Evolutionary conservation across 768 basidiomycete genomes (phyloP), one percentile per base, ranked within the genome.

Genomic region (Favolaschia claudopus): DNA sequence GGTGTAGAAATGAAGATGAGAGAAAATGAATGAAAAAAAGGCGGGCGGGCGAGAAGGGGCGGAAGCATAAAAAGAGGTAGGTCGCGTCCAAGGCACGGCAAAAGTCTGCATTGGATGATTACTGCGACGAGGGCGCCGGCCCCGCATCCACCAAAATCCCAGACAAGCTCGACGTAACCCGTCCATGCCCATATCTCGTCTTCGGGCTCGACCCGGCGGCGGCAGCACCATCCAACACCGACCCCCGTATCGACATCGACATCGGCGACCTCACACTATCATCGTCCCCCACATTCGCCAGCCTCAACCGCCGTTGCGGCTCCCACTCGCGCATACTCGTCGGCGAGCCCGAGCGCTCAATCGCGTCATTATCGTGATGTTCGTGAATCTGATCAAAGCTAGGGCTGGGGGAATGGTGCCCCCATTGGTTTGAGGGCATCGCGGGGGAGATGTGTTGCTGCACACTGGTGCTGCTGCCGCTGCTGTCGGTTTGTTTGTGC

Each of bases 311-410:
- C 14, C 66, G 64, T n/a, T 70, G 71, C 28, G 67, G 73, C 53
- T 63, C 58, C 36, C 53, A 55, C 50, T 81, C 76, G 53, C 75
- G 75, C 53, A 78, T 58, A 59, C 76, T 78, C 55, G 74, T 73
- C n/a, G 80, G 80, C 56, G 77, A 81, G 7, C 79, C 79, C 0
- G 74, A 60, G 17, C 80, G 76, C 65, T 32, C n/a, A 31, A 19
- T 2, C 29, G 31, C 33, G 67, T 55, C 47, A 49, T 52, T 60
- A 43, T 47, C 32, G 58, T 43, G 53, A 34, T 33, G 50, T 60
- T 61, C 59, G 29, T 15, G 53, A 14, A 48, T 48, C 10, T 37
- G 19, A 29, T 64, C 63, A 20, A 60, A 49, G 50, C 63, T 64
- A 20, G 52, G 62, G 44, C 55, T 55, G 24, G 57, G 69, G 49